Evolutionary conservation across 352 stramenopile genomes (phyloP), one percentile per base, ranked within the genome.

Genomic region (Labyrinthula sp.): DNA sequence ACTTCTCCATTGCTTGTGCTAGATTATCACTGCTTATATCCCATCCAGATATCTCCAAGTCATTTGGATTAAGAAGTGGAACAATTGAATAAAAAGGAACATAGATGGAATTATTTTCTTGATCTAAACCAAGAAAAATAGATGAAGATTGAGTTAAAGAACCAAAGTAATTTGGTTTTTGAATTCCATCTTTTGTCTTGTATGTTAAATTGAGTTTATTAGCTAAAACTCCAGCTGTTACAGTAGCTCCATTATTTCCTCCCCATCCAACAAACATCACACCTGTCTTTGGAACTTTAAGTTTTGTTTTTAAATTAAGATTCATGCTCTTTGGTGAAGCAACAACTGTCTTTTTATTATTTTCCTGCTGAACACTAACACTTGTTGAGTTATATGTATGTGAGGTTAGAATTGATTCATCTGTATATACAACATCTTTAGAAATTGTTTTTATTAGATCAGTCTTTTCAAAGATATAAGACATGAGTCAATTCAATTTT

Each of bases 191-290:
- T 67, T 97, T 97, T 24, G 88, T 96, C 47, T 71, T 76, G 89
- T 89, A 99, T 34, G 70, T 86, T 26, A 97, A 62, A 38, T 75
- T 68, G 41, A 92, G 66, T 68, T 95, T 93, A 68, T 99, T 97
- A 48, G 89, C 89, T 30, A 96, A 61, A 52, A 93, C 77, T 31
- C 85, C 89, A 27, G 76, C 69, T 63, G 52, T 62, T 30, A 92
- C 64, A 33, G 78, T 94, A 25, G 73, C 86, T 54, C 89, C 89
- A 69, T 99, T 99, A 75, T 99, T 99, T 40, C 89, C 89, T 34
- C 89, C 89, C 17, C 94, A 69, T 43, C 89, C 89, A 54, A 97
- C 79, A 54, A 98, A 83, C 86, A 99, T 95, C 38, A 94, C 72
- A 31, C 89, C 75, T 1, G 35, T 59, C 62, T 82, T 83, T 30